Base-by-base conservation (phyloP, 306 rosid genomes). In the Castanea sativa region DNA sequence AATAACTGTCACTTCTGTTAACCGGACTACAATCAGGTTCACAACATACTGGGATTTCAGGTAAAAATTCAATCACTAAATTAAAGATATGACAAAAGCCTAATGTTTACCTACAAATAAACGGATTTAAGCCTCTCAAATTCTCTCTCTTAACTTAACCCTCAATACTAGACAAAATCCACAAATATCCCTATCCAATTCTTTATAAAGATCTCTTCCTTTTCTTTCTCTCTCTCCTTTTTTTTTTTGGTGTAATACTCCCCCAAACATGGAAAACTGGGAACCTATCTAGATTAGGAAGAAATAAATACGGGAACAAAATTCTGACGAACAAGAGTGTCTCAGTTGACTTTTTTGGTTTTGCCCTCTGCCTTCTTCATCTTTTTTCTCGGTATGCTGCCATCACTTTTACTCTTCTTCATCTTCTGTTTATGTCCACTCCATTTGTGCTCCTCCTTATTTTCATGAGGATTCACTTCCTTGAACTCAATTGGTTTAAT, bases 391-490 rank as follows among this genome's bases (percentile, higher is more conserved):
- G 80, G 35, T 76, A 79, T 87, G 72, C 79, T 81, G 6, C 79
- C 76, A 12, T 65, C 76, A 79, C 68, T 83, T 84, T 83, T 87
- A 63, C 67, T 71, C 76, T 68, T 83, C 67, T 78, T 87, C 73
- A 29, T 52, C 79, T 83, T 82, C 35, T 78, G 86, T 71, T 90
- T 91, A 79, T 69, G 87, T 77, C 82, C 92, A n/a, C 74, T 71
- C n/a, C 65, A 65, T 56, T 43, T 88, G 43, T 52, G 80, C 55
- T 78, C 87, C 79, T 79, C 90, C 2, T 29, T 23, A 38, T 84
- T 88, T 70, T 82, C 92, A 56, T 85, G 87, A 77, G 91, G 89
- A 79, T 95, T 84, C 78, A 92, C 94, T 76, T 93, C 97, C 85
- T 84, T 81, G 70, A 73, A 89, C 85, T 83, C 88, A 13, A 95